Percentiles rank a stretch among this genome's conserved stretches.
Evolutionary conservation across 163 green algal species (phyloP).

Genomic region (Chloromonas sp.): DNA sequence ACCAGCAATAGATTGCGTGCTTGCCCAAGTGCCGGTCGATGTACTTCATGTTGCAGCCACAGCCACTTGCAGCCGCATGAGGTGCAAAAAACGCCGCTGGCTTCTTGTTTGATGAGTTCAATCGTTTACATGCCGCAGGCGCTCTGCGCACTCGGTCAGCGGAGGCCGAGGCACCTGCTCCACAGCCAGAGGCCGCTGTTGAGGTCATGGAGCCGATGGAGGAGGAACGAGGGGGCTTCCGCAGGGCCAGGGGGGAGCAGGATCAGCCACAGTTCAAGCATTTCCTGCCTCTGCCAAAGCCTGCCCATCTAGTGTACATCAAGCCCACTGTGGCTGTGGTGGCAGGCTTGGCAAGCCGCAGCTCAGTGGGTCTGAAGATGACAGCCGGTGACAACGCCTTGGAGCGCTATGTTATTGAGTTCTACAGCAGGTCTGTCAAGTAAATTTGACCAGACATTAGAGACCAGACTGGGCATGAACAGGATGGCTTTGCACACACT

Average conservation of each 20-base stretch:
- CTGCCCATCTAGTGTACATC: slow-evolving; percentile 52
- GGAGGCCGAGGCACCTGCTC: neutral
- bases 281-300: slow-evolving; percentile 54
- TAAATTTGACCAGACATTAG: too few relatives aligned
- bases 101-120: neutral
- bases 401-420: slow-evolving; percentile 53
- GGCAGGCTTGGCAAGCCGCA: slow-evolving; percentile 29
- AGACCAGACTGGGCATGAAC: too few relatives aligned
- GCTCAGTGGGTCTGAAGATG: slow-evolving; percentile 53
- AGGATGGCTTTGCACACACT: too few relatives aligned
- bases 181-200: neutral
- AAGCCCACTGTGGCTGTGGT: slow-evolving; percentile 60
- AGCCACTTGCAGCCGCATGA: too few relatives aligned
- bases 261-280: slow-evolving; percentile 38
- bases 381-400: slow-evolving; percentile 42
- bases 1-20: too few relatives aligned
- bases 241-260: neutral
- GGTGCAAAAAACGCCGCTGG: too few relatives aligned
- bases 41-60: too few relatives aligned
- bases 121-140: neutral
- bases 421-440: neutral
- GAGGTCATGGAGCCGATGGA: neutral
- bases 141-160: slow-evolving; percentile 2
- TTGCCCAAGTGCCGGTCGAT: too few relatives aligned
- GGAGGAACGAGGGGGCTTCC: neutral